Base-by-base conservation (phyloP, 805 yeast species). In the Komagataella populi region DNA sequence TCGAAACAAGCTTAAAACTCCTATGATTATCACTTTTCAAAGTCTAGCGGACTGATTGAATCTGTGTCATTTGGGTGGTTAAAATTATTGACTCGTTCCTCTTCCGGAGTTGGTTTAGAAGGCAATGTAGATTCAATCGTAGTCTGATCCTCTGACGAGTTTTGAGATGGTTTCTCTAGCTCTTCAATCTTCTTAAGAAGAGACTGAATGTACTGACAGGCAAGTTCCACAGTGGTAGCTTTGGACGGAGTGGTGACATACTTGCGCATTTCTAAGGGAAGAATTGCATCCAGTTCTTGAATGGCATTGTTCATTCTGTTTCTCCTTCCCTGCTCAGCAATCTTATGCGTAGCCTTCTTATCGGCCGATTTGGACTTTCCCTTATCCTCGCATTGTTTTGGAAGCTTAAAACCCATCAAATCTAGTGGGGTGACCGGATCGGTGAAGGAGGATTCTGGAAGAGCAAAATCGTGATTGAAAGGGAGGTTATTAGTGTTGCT, bases 261-360 rank as follows among this genome's bases (percentile, higher is more conserved):
- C 52, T 74, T 79, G 45, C 67, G 67, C 59, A 80, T 69, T 22
- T 65, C 64, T 5, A 81, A 77, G 0, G 96, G 95, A 18, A 91
- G 74, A 55, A 88, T 66, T 7, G 70, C 59, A 7, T 83, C 82
- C 53, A 91, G 70, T 47, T 87, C 96, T 47, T 79, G 80, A 24
- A 91, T 81, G 0, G 97, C 98, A 51, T 72, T 69, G 64, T 93
- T 93, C 83, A 91, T 84, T 55, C 99, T 73, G 64, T 91, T 90
- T 59, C 99, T 77, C 50, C 99, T 75, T 12, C 96, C 98, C 66
- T 93, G 97, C 67, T 91, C 99, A 0, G 99, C 98, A n/a, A 87
- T 74, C 63, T 91, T 90, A 66, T 91, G 99, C 45, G 79, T 78
- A 2, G 84, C 78, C 59, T 83, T 81, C 63, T 84, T 83, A 23